Evolutionary conservation across 2,329 filamentous ascomycete genomes (phyloP), one percentile per base, ranked within the genome.

Genomic region (Cladosporium sp.): DNA sequence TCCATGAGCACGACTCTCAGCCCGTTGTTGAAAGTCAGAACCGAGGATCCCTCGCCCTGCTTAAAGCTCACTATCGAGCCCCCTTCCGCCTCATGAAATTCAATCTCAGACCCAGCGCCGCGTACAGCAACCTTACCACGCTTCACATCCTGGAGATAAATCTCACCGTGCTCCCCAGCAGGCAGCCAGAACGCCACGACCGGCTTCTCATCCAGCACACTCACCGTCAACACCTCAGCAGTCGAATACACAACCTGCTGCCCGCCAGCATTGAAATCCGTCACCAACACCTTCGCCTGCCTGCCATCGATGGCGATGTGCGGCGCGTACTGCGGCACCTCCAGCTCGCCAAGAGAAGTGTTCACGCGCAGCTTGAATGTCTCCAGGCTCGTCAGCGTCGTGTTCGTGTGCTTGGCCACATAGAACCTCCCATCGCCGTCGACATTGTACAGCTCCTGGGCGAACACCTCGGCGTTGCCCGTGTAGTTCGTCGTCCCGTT

Each of bases 211-310:
- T 71, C 65, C 17, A 70, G 58, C 4, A 70, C 32, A 11, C 66
- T 64, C 54, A 70, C 70, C 1, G 73, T 80, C 9, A 81, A 60
- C 0, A 82, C 69, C 53, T 82, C 79, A 0, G 77, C 75, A 1
- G 79, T 80, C 1, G 77, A 79, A 60, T 82, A 82, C 0, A 82
- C 60, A 0, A 82, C 61, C 0, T 64, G 75, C 53, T 78, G 69
- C 7, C 66, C 62, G 1, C 80, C 81, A 36, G 83, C 75, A 1
- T 56, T 62, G 51, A 83, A 85, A 56, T 84, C 81, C 0, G 80
- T 80, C 0, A 80, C 77, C 3, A 84, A 63, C 13, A 85, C 78
- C 69, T 84, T 84, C 7, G 80, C 77, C 50, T 83, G 78, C 32
- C 82, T 78, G 1, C 82, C 82, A 50, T 83, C 76, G 36, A 85